Evolutionary conservation across 2,329 filamentous ascomycete genomes (phyloP), one percentile per base, ranked within the genome.

Genomic region (Fusarium caatingaense): DNA sequence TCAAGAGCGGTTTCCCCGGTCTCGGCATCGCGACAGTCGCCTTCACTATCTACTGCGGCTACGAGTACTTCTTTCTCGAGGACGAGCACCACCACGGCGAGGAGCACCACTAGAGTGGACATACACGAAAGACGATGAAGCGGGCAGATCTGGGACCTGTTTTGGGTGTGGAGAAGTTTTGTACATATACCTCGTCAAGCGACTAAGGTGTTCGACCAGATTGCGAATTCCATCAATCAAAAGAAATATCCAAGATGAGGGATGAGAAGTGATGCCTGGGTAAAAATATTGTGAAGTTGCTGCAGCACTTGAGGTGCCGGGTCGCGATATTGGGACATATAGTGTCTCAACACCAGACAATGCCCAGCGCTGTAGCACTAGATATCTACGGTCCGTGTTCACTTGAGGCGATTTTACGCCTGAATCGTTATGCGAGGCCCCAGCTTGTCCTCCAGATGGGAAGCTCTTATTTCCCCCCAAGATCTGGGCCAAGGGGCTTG

Each of bases 1-100:
- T 98, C 86, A 94, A 91, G 84, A 85, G 88, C 76, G 86, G 89
- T 70, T 93, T 99, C 79, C 96, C 96, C 40, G 96, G 96, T 66
- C 87, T 99, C 76, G 96, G 96, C 71, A 97, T 95, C 75, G 96
- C 94, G 32, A 92, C 92, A 8, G 94, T 96, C 64, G 94, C 95
- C 47, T 99, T 99, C 80, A 89, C 91, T 51, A 91, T 85, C 69
- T 99, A 99, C 84, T 93, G 94, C 80, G 89, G 88, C 65, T 97
- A 93, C 82, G 96, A 99, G 84, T 89, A 96, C 80, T 83, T 97
- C 58, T 97, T 98, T 81, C 79, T 97, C 74, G 87, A 91, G 77
- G 91, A 94, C 69, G 87, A 91, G 68, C 88, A 90, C 74, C 88
- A 86, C 72, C 83, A 83, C 68, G 77, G 82, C 66, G 84, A 88